A percentile compares a stretch with the other conserved stretches of the same genome.
Evolutionary conservation across 306 rosid species (phyloP).

Genomic region (Dryas octopetala): DNA sequence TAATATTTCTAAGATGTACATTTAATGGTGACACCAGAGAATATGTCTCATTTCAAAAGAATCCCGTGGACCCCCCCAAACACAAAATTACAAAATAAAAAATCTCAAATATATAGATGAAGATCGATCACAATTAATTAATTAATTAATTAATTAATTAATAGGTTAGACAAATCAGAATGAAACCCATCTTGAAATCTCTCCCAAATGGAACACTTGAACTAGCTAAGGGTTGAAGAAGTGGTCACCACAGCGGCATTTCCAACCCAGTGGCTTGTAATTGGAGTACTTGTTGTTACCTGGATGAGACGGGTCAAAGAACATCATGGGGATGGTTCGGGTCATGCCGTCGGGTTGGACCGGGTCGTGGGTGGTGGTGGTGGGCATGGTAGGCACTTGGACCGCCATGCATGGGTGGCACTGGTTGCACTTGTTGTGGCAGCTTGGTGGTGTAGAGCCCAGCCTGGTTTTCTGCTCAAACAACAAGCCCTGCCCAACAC

Average conservation of each 20-base stretch:
- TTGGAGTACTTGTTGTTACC: constrained; percentile 68
- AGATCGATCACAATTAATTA: neutral
- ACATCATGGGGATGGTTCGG: constrained; percentile 26
- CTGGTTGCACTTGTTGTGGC: constrained; percentile 88
- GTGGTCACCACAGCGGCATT: constrained; percentile 77
- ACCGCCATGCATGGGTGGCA: constrained; percentile 98
- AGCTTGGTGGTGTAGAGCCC: constrained; percentile 93
- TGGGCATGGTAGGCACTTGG: constrained; percentile 69
- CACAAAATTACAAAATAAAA: neutral
- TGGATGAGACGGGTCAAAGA: constrained; percentile 41
- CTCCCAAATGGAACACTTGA: neutral
- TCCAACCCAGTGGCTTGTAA: constrained; percentile 99
- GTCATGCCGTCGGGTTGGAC: constrained; percentile 31
- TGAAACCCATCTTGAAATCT: neutral
- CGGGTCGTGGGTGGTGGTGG: constrained; percentile 24
- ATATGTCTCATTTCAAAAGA: neutral
- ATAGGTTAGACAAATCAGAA: neutral
- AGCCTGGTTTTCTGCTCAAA: constrained; percentile 71
- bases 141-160: neutral
- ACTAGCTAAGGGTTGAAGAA: constrained; percentile 70
- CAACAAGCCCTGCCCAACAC: constrained; percentile 47
- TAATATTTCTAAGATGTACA: neutral
- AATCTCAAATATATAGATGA: neutral
- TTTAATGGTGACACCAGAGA: constrained; percentile 2
- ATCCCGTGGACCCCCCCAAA: neutral